A percentile compares a stretch with the other conserved stretches of the same genome.
phyloP scores from a whole-genome alignment of 2,329 filamentous ascomycete genomes.

The Claviceps fusiformis region DNA sequence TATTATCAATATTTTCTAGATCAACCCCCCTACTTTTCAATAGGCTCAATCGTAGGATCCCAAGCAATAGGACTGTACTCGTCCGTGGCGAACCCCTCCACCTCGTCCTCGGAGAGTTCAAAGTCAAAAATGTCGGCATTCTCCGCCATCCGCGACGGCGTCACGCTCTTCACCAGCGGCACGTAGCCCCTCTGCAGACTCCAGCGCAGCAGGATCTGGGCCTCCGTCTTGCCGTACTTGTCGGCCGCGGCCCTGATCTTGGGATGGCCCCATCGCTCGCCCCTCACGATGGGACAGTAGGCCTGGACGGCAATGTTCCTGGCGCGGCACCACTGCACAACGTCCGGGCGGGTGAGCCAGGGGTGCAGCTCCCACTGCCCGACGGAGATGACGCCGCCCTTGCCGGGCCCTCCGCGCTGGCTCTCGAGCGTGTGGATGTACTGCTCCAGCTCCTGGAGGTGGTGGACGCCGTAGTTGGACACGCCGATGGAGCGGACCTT shows the following conservation, averaged over 20 bases:
- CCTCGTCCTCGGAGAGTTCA: constrained; percentile 38
- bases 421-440: constrained; percentile 48
- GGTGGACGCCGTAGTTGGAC: constrained; percentile 52
- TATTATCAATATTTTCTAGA: too few relatives aligned
- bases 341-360: constrained; percentile 69
- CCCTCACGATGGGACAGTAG: constrained; percentile 48
- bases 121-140: constrained; percentile 47
- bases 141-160: constrained; percentile 48
- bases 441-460: constrained; percentile 44
- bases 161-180: constrained; percentile 63
- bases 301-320: constrained; percentile 50
- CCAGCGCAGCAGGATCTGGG: constrained; percentile 70
- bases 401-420: constrained; percentile 46
- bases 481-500: constrained; percentile 49
- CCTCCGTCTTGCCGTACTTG: constrained; percentile 60
- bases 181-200: constrained; percentile 67
- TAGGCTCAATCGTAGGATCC: constrained; percentile 37
- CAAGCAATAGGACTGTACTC: constrained; percentile 42
- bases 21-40: constrained; percentile 32
- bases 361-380: constrained; percentile 87
- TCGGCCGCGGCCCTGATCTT: constrained; percentile 50
- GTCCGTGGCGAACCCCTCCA: constrained; percentile 32
- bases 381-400: constrained; percentile 62
- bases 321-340: constrained; percentile 61
- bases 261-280: constrained; percentile 57